Conservation (phyloP, 192 early-diverging fungal species). For the Lunasporangiospora selenospora region DNA sequence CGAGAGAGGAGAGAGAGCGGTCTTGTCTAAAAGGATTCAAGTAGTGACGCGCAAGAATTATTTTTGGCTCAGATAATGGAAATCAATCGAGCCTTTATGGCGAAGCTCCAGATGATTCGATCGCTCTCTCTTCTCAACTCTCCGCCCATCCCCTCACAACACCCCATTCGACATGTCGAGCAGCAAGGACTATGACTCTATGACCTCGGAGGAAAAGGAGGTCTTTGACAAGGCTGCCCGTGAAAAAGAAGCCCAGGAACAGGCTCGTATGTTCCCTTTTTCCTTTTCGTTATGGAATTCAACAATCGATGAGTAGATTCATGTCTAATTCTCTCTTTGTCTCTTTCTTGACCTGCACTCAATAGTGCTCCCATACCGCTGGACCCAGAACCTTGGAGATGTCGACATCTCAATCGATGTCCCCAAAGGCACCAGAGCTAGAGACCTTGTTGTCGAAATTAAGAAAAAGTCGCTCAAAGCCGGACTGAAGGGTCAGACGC, state of each 20-base stretch:
- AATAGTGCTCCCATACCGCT: slow-evolving; percentile 73
- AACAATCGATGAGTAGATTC: neutral
- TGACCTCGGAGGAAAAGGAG: slow-evolving; percentile 59
- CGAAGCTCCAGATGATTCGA: no score
- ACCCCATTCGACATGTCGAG: no score
- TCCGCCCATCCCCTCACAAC: neutral
- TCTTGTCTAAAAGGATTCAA: no score
- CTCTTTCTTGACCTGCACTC: neutral
- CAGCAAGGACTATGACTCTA: slow-evolving; percentile 48
- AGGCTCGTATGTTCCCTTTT: slow-evolving; percentile 41
- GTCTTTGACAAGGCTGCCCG: slow-evolving; percentile 46
- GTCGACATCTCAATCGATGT: slow-evolving; percentile 79
- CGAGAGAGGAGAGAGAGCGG: no score
- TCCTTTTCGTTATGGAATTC: neutral
- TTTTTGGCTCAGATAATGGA: neutral
- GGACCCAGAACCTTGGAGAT: slow-evolving; percentile 86
- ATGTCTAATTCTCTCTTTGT: neutral
- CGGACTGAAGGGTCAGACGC: slow-evolving; percentile 72
- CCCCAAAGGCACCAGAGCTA: slow-evolving; percentile 72
- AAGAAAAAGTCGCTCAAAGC: slow-evolving; percentile 71
- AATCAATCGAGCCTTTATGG: neutral
- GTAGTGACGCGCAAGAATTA: no score
- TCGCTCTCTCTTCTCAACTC: neutral
- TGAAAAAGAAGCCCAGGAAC: slow-evolving; percentile 61
- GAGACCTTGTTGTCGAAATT: slow-evolving; percentile 72